A percentile compares a stretch with the other conserved stretches of the same genome.
Evolutionary conservation across 179 eudicot species (phyloP).

Genomic region (Beta corolliflora): DNA sequence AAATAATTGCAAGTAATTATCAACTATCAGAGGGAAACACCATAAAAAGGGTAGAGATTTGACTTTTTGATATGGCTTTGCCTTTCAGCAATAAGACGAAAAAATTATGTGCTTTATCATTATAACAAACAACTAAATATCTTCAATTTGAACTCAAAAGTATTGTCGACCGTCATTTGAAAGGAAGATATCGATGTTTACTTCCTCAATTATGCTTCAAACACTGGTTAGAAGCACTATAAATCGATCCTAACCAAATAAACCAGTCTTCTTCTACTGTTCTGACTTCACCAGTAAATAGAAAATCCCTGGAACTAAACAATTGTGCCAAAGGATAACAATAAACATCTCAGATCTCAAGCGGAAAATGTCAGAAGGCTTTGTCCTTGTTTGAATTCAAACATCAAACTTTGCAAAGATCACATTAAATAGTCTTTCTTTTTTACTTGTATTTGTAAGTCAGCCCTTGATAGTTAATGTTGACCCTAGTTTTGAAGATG

Average conservation of each 20-base stretch:
- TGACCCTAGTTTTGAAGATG: too few relatives aligned
- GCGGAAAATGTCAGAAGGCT: neutral
- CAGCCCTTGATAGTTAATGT: too few relatives aligned
- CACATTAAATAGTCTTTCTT: neutral
- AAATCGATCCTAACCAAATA: too few relatives aligned
- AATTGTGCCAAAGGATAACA: neutral
- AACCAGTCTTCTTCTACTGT: too few relatives aligned
- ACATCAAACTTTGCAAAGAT: neutral
- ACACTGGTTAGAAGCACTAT: neutral
- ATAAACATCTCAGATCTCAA: neutral
- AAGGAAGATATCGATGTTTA: neutral
- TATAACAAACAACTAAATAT: neutral
- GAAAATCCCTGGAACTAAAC: too few relatives aligned
- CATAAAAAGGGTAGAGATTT: neutral
- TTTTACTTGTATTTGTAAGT: neutral
- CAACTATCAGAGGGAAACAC: neutral
- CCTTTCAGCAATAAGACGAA: neutral
- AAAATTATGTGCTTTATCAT: neutral
- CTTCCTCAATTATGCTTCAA: neutral
- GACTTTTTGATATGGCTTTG: neutral
- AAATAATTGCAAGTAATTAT: neutral
- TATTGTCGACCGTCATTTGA: neutral
- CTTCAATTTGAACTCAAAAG: neutral
- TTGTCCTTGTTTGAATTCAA: neutral
- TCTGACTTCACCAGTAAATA: neutral